Evolutionary conservation across 1,284 basidiomycete species (phyloP), one percentile per base, ranked within the genome.

Genomic region (Rhodotorula sp.): DNA sequence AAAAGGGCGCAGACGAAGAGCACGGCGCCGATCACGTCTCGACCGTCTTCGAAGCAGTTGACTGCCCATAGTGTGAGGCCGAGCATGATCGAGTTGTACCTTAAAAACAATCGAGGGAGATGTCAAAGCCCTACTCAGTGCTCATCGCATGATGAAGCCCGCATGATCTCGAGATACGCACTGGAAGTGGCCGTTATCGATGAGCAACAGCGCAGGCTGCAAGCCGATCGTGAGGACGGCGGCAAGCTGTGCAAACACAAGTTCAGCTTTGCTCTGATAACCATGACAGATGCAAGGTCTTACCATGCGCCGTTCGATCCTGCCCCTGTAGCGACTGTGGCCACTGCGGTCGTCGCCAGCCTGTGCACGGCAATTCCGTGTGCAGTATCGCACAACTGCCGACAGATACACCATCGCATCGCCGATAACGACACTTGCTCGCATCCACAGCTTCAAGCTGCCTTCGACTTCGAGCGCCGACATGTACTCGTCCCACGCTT

Each of bases 181-280:
- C 81, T 97, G 94, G 77, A 97, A 97, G 79, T 97, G 93, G 0
- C 94, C 94, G 78, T 89, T 90, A 80, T 97, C 93, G 71, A 97
- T 85, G 26, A 95, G 83, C 34, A 95, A 83, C 47, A 95, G 82
- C 0, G 90, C 87, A 2, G 94, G 94, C 80, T 95, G 92, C 7
- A 93, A 84, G 38, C 95, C 81, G 23, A 95, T 82, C 6, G 86
- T 87, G n/a, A 91, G 77, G 15, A 92, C 80, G 2, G 90, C 88
- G 45, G 88, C 80, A 77, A 90, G 86, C 91, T 93, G 70, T 56
- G 54, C 14, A 38, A 23, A 7, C 48, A 16, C 21, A 15, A 21
- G 4, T 60, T 43, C 58, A 55, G 28, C 5, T 1, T 12, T 38
- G 8, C 26, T 15, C 54, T n/a, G 12, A 49, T 18, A 34, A 38